These are phyloP conservation scores for Protomyces macrosporus DNA, from an alignment of 1,139 yeast species.

Conservation along the genomic window DNA sequence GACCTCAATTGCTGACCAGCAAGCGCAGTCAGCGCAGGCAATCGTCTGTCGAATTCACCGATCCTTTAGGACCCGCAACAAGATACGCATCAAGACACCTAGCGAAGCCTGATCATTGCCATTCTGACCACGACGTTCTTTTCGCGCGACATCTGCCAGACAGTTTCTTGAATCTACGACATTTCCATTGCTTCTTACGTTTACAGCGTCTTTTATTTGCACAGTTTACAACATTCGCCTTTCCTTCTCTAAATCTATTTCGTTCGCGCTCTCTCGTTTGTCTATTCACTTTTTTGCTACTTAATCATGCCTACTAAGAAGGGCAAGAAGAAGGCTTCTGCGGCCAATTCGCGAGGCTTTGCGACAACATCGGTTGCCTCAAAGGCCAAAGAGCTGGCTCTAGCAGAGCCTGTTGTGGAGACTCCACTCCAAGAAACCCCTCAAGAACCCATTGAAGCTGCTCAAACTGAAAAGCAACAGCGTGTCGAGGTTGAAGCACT, in stretches of 20 bases:
- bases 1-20: no score
- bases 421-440: neutral
- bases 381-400: constrained; percentile 1
- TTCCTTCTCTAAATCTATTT: neutral
- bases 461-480: neutral
- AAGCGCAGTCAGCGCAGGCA: no score
- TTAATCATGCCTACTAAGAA: constrained; percentile 1
- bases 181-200: neutral
- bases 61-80: no score
- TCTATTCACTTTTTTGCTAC: neutral
- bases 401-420: neutral
- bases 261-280: neutral
- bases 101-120: no score
- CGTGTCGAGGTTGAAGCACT: neutral
- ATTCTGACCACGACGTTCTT: no score
- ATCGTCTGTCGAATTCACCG: no score
- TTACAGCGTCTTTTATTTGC: no score
- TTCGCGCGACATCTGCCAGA: no score
- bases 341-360: constrained; percentile 14
- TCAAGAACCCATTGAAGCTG: neutral
- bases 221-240: neutral
- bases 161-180: no score
- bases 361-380: constrained; percentile 19
- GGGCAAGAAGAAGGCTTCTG: constrained; percentile 9
- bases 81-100: no score